Evolutionary conservation across 495 filamentous ascomycete genomes (phyloP).

Genomic region (Podospora anserina): DNA sequence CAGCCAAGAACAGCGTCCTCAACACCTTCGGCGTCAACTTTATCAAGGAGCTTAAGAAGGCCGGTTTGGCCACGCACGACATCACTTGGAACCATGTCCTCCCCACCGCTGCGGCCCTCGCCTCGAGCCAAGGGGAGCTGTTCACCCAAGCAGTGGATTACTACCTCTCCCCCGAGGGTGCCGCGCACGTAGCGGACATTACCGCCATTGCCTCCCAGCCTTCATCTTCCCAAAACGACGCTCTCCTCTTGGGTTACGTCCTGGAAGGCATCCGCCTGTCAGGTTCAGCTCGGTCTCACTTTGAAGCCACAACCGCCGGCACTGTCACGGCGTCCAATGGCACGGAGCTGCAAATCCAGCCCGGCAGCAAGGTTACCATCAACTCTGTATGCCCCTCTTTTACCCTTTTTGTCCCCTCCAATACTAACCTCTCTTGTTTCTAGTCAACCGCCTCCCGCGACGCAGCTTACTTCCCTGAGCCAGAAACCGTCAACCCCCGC

Average conservation of each 20-base stretch:
- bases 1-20: constrained; percentile 53
- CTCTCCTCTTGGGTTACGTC: constrained; percentile 49
- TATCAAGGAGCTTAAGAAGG: constrained; percentile 65
- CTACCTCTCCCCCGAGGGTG: constrained; percentile 59
- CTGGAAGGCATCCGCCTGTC: constrained; percentile 53
- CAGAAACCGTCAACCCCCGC: constrained; percentile 60
- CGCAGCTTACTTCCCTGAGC: constrained; percentile 62
- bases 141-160: constrained; percentile 77
- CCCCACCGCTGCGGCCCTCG: constrained; percentile 42
- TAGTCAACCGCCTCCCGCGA: constrained; percentile 58
- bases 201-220: constrained; percentile 48
- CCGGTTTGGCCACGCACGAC: constrained; percentile 61
- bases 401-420: constrained; percentile 36
- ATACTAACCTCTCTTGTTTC: constrained; percentile 10
- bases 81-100: constrained; percentile 73
- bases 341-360: constrained; percentile 40
- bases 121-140: constrained; percentile 69
- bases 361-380: constrained; percentile 46
- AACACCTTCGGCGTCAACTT: constrained; percentile 66
- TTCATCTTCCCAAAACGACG: constrained; percentile 32
- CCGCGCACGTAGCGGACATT: constrained; percentile 56
- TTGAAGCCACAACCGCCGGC: constrained; percentile 45
- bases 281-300: constrained; percentile 48
- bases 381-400: constrained; percentile 52
- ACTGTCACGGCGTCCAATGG: constrained; percentile 52